A percentile compares a stretch with the other conserved stretches of the same genome.
phyloP scores from a whole-genome alignment of 1,284 basidiomycete genomes.

The Fomitiporia mediterranea region DNA sequence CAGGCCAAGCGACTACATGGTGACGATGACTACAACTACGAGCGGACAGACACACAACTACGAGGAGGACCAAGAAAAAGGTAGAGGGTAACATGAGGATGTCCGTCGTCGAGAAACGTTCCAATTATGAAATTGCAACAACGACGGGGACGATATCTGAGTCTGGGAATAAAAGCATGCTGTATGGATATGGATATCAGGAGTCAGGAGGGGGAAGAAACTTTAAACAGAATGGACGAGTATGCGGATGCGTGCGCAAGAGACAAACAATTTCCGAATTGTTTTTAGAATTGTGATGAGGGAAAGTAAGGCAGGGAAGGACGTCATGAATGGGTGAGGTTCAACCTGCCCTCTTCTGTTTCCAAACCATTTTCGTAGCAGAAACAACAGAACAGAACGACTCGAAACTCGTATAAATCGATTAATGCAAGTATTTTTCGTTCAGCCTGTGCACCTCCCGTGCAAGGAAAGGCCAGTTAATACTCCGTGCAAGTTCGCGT shows the following conservation, averaged over 20 bases:
- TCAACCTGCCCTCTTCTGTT: too few species aligned
- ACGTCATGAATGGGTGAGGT: too few species aligned
- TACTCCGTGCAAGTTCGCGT: slow-evolving; percentile 53
- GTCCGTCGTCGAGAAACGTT: too few species aligned
- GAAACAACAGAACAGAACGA: too few species aligned
- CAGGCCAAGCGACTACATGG: neutral
- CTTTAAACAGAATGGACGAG: too few species aligned
- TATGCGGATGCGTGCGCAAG: neutral
- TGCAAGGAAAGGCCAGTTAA: slow-evolving; percentile 77
- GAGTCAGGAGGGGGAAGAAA: neutral
- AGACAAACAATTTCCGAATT: too few species aligned
- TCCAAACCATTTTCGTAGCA: too few species aligned
- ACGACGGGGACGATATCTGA: neutral
- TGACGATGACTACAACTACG: too few species aligned
- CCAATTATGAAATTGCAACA: neutral
- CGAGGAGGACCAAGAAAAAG: neutral
- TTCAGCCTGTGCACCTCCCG: slow-evolving; percentile 76
- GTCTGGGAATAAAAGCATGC: neutral
- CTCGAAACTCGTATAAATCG: too few species aligned
- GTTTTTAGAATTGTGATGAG: too few species aligned
- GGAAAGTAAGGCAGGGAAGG: too few species aligned
- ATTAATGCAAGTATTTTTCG: slow-evolving; percentile 69
- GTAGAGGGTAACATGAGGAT: too few species aligned
- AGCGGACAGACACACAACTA: neutral
- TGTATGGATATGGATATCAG: neutral